Base-by-base conservation (phyloP, 495 filamentous ascomycete species). In the Paragyromitra xinjiangensis region DNA sequence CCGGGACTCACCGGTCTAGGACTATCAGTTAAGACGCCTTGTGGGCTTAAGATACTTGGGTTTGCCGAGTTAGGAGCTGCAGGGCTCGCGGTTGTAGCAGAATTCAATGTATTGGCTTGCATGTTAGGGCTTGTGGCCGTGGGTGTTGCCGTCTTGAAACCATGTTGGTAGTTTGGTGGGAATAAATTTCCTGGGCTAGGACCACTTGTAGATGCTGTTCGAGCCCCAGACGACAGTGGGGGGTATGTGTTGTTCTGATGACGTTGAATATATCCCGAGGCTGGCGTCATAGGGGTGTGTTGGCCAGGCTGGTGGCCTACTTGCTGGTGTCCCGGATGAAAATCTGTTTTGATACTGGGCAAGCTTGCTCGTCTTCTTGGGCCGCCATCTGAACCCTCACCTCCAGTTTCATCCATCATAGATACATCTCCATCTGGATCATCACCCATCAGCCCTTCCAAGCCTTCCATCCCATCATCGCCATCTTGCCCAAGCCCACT, bases 391-490 rank as follows among this genome's bases (percentile, higher is more conserved):
- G 59, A 66, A 45, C 76, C 76, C 42, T 75, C 65, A 44, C 64
- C 76, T 26, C 73, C 80, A 58, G 45, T 69, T 26, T 71, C 78
- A 53, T 76, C 81, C 56, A 82, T 78, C 64, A 78, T 82, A 24
- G 80, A 77, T 6, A 82, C 69, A 72, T 80, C 80, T 37, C 80
- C 78, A 50, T 82, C 81, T 0, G 40, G 44, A 44, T 73, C 80
- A 69, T 80, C 77, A 37, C 71, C 81, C 26, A 82, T 82, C 39
- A 80, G 64, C 14, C 71, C 72, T 24, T 82, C 81, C 9, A 81
- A 42, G 0, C 73, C 81, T n/a, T 82, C 80, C 80, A 82, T 81
- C 9, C 80, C 81, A 19, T 82, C 81, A 22, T 81, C 81, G 0
- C 69, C 73, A 59, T 82, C 81, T 40, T 67, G 77, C 8, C 73